Evolutionary conservation across 352 stramenopile genomes (phyloP), one percentile per base, ranked within the genome.

Genomic region (Globisporangium radiosum): DNA sequence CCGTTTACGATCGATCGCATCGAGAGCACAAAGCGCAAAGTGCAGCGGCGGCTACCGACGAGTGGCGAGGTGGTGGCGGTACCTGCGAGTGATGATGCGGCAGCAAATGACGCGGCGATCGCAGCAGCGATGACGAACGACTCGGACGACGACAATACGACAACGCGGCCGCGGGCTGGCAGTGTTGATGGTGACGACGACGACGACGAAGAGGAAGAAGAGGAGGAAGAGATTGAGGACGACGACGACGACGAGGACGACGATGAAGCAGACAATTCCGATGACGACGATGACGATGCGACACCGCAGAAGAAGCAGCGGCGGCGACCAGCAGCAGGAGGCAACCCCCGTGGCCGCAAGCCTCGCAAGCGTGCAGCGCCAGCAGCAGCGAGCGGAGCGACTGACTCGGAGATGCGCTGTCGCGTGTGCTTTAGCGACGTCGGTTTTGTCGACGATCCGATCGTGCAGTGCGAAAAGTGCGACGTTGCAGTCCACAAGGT

Each of bases 371-470:
- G n/a, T n/a, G 14, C 14, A 25, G 45, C 6, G 5, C 14, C 11
- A 15, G 14, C 45, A 25, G 45, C n/a, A 25, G n/a, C 45, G 8
- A 13, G 10, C 10, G 44, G 5, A 7, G 44, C 44, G 40, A 44
- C 11, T 13, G 40, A 92, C 49, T 69, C 83, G 62, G 86, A 95
- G 59, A 94, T 95, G 81, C 94, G 86, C 81, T 95, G 86, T 59
- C 85, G 86, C 8, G 86, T 95, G 47, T 95, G 86, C 67, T 94
- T 91, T 56, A 92, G 85, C 48, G 86, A 94, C 65, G 81, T 93
- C 64, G 85, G 84, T 10, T 95, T 87, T 58, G 71, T 88, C 57
- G 85, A 94, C 60, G 86, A 95, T 54, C 85, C 84, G 37, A 95
- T 95, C 42, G 86, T 95, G 6, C 82, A 94, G 59, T 95, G 86